These are phyloP conservation scores for Raffaelea arxii DNA, from an alignment of 2,329 filamentous ascomycete genomes.

Conservation along the genomic window DNA sequence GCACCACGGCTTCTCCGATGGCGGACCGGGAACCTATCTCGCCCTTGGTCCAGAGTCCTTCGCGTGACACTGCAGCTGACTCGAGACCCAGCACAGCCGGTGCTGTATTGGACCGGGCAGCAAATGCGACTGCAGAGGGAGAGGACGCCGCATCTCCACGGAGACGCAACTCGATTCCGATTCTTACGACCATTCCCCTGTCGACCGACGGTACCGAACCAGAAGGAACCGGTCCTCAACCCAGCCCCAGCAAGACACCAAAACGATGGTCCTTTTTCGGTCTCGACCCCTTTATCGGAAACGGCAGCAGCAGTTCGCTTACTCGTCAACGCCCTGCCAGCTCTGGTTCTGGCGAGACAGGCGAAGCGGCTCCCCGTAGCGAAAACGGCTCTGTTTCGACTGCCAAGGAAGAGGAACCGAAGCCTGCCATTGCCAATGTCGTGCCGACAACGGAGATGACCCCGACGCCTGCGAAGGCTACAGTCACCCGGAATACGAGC, in stretches of 20 bases:
- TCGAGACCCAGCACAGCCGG: slow-evolving; percentile 61
- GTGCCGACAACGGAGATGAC: slow-evolving; percentile 12
- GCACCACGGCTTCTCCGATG: slow-evolving; percentile 28
- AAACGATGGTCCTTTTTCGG: slow-evolving; percentile 56
- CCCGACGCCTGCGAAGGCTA: slow-evolving; percentile 18
- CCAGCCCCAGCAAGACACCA: slow-evolving; percentile 40
- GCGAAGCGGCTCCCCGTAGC: slow-evolving; percentile 15
- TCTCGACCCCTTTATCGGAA: slow-evolving; percentile 43
- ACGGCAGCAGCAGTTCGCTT: slow-evolving; percentile 27
- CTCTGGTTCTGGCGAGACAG: slow-evolving; percentile 32
- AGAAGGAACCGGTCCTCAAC: slow-evolving; percentile 21
- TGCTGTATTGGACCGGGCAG: slow-evolving; percentile 50
- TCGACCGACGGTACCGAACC: slow-evolving; percentile 22
- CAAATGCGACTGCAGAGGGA: slow-evolving; percentile 24
- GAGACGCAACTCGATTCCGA: slow-evolving; percentile 50
- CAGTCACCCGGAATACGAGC: slow-evolving; percentile 19
- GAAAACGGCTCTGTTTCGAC: background rate
- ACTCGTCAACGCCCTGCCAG: slow-evolving; percentile 37
- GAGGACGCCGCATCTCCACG: slow-evolving; percentile 27
- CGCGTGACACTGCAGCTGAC: slow-evolving; percentile 30
- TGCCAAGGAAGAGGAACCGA: background rate
- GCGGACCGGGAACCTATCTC: slow-evolving; percentile 29
- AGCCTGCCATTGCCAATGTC: slow-evolving; percentile 9
- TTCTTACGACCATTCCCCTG: slow-evolving; percentile 32
- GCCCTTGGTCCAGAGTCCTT: slow-evolving; percentile 27